These are phyloP conservation scores for Coffea humblotiana DNA, from an alignment of 305 asterid species.

Conservation along the genomic window DNA sequence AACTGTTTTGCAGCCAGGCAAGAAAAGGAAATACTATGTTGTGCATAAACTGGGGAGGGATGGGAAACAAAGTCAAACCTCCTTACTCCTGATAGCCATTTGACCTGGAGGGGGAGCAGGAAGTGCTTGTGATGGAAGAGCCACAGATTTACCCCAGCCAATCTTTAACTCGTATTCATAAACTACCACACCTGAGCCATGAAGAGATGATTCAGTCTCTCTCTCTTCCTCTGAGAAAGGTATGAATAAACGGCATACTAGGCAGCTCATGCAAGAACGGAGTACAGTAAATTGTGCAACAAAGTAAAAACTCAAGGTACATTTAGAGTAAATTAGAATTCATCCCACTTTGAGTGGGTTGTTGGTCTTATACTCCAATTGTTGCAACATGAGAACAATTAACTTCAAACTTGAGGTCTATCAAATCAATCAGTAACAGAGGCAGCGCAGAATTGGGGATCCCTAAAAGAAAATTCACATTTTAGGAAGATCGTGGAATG, in stretches of 20 bases:
- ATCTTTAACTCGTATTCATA: conserved; percentile 92
- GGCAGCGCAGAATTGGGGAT: not conserved
- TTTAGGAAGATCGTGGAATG: not conserved
- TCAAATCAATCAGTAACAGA: not conserved
- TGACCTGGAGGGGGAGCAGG: conserved; percentile 99
- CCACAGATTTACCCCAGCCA: conserved; percentile 97
- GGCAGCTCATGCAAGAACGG: not conserved
- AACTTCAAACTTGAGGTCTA: not conserved
- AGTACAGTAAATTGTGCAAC: too few species aligned
- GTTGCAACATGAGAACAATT: not conserved
- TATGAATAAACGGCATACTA: not conserved
- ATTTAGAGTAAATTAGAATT: not conserved
- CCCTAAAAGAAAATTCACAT: not conserved
- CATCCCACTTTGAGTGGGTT: not conserved
- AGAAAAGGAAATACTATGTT: not conserved
- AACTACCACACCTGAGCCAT: conserved; percentile 79
- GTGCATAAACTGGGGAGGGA: not conserved
- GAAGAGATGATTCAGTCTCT: conserved; percentile 11
- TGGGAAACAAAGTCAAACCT: conserved; percentile 41
- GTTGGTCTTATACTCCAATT: too few species aligned
- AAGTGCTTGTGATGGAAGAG: conserved; percentile 97
- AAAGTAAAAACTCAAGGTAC: not conserved
- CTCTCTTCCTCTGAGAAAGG: not conserved
- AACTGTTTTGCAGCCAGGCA: conserved; percentile 7
- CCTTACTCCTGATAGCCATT: conserved; percentile 97